Conservation (phyloP, 495 filamentous ascomycete species). For the Xylaria flabelliformis region DNA sequence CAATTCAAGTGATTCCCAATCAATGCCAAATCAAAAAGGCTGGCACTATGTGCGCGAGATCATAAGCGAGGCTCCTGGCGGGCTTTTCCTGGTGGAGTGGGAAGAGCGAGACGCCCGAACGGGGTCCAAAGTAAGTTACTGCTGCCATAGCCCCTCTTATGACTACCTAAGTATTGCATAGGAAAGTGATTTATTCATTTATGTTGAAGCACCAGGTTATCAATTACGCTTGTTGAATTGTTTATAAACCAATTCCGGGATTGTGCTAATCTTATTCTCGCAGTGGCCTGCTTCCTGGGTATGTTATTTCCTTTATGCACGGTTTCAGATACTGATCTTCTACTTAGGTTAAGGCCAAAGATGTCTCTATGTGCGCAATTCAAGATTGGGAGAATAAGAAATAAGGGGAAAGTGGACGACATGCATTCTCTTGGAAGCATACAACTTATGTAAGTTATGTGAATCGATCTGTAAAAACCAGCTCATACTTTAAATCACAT, state of each 20-base stretch:
- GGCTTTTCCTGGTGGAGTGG: background rate
- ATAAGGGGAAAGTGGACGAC: background rate
- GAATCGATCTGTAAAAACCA: too few relatives aligned
- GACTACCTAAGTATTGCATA: background rate
- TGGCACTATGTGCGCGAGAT: background rate
- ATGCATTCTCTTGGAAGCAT: too few relatives aligned
- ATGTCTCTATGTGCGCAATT: background rate
- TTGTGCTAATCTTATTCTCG: background rate
- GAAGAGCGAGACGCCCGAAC: background rate
- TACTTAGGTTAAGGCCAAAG: background rate
- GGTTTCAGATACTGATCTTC: background rate
- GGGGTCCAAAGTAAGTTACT: background rate
- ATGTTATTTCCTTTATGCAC: background rate
- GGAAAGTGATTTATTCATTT: background rate
- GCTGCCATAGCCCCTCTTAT: background rate
- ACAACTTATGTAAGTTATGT: too few relatives aligned
- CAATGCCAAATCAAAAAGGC: background rate
- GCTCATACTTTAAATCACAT: too few relatives aligned
- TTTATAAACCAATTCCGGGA: background rate
- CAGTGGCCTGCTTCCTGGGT: background rate
- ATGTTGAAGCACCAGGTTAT: background rate
- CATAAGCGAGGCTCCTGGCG: background rate
- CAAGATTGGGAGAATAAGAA: background rate
- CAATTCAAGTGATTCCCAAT: background rate
- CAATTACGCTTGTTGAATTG: background rate